phyloP scores from a whole-genome alignment of 495 filamentous ascomycete species.

The Podospora sp. region DNA sequence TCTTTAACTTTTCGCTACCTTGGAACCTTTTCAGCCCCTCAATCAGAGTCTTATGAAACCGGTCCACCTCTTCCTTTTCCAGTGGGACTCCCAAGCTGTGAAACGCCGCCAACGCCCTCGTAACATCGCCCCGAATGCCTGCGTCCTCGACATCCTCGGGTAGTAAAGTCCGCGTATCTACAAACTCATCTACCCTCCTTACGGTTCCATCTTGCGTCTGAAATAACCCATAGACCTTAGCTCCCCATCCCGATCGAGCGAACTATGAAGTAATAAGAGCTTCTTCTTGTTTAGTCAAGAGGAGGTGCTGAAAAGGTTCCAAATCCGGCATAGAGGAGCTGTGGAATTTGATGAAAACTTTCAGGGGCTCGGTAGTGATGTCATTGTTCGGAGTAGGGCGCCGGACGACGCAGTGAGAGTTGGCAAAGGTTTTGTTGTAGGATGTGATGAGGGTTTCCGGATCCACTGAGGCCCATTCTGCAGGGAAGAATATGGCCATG shows the following conservation, averaged over 20 bases:
- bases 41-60: constrained; percentile 30
- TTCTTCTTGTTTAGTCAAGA: constrained; percentile 35
- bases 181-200: constrained; percentile 37
- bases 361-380: constrained; percentile 26
- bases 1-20: constrained; percentile 35
- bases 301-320: constrained; percentile 34
- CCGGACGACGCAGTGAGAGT: constrained; percentile 34
- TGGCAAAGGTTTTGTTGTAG: constrained; percentile 31
- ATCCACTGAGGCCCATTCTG: constrained; percentile 36
- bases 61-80: constrained; percentile 25
- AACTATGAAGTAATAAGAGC: constrained; percentile 34
- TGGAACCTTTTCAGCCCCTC: constrained; percentile 29
- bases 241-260: constrained; percentile 34
- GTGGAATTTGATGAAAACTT: constrained; percentile 38
- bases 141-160: constrained; percentile 36
- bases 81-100: constrained; percentile 29
- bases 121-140: constrained; percentile 37
- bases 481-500: constrained; percentile 30
- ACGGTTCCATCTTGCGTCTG: constrained; percentile 34
- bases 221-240: constrained; percentile 37
- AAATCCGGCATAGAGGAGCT: constrained; percentile 21
- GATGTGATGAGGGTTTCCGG: constrained; percentile 28
- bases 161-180: constrained; percentile 35
- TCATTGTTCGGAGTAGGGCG: constrained; percentile 23
- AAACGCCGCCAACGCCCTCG: constrained; percentile 30